Evolutionary conservation across 768 basidiomycete species (phyloP).

Genomic region (Auricularia auricula-judae): DNA sequence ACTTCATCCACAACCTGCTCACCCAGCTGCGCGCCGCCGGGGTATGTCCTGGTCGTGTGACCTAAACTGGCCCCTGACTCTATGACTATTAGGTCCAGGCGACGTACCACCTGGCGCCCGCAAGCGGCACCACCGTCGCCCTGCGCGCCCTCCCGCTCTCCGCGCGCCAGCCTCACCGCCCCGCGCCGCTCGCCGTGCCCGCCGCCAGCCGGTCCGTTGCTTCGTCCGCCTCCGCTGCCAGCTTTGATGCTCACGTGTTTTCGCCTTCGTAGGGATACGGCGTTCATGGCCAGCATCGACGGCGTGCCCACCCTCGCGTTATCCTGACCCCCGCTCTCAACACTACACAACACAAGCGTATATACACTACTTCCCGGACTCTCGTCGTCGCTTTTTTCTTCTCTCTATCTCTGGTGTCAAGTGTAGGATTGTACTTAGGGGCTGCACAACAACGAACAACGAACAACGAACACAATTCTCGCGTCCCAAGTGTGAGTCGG

Average conservation of each 20-base stretch:
- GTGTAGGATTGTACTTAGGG: too few relatives aligned
- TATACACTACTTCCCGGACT: neutral
- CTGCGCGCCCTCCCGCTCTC: conserved; percentile 39
- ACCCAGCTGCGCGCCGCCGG: conserved; percentile 49
- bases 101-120: conserved; percentile 52
- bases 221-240: too few relatives aligned
- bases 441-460: too few relatives aligned
- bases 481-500: too few relatives aligned
- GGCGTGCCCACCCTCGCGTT: conserved; percentile 12
- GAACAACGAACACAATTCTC: too few relatives aligned
- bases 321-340: too few relatives aligned
- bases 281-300: conserved; percentile 7
- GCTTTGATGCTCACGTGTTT: too few relatives aligned
- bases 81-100: conserved; percentile 37
- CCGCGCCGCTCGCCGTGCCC: too few relatives aligned
- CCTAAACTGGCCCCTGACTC: neutral
- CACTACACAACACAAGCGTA: too few relatives aligned
- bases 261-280: too few relatives aligned
- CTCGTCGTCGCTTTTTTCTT: neutral
- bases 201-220: conserved; percentile 5
- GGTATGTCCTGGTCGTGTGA: conserved; percentile 27
- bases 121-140: conserved; percentile 47
- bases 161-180: neutral
- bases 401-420: neutral
- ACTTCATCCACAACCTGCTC: conserved; percentile 54